These are phyloP conservation scores for Daldinia eschscholtzii DNA, from an alignment of 2,329 filamentous ascomycete genomes.

Conservation along the genomic window DNA sequence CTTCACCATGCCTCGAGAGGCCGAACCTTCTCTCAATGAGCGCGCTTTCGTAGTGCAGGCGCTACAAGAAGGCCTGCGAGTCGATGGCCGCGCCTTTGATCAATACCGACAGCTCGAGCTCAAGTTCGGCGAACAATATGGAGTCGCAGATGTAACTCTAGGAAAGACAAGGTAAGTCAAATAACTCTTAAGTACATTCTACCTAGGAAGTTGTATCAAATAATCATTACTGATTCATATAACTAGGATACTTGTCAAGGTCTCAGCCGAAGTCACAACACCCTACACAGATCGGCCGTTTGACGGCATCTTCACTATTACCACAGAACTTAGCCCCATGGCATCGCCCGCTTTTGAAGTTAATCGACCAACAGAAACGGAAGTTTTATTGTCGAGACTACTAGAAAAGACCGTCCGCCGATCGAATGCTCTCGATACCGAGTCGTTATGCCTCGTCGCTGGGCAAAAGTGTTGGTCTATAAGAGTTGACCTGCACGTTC, in stretches of 20 bases:
- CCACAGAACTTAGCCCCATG: constrained; percentile 92
- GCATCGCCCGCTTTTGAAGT: constrained; percentile 90
- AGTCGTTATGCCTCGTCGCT: constrained; percentile 93
- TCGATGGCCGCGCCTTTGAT: constrained; percentile 87
- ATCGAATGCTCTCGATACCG: constrained; percentile 92
- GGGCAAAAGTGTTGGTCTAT: constrained; percentile 93
- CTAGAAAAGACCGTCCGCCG: constrained; percentile 95
- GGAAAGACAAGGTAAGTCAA: constrained; percentile 85
- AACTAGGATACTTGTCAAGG: constrained; percentile 80
- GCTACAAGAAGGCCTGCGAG: constrained; percentile 80
- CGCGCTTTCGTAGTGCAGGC: constrained; percentile 87
- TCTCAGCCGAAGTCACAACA: constrained; percentile 88
- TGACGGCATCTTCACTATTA: constrained; percentile 94
- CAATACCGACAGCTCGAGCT: constrained; percentile 83
- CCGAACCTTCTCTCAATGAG: constrained; percentile 90
- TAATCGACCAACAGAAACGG: constrained; percentile 84
- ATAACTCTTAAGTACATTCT: background rate
- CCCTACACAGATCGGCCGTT: constrained; percentile 91
- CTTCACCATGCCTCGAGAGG: constrained; percentile 86
- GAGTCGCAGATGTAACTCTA: constrained; percentile 85
- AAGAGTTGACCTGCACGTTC: constrained; percentile 89
- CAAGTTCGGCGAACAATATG: constrained; percentile 90
- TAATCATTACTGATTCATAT: constrained; percentile 34
- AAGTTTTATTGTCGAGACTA: constrained; percentile 86
- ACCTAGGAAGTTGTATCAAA: constrained; percentile 11